These are phyloP conservation scores for Chlamydomonas sphaeroides DNA, from an alignment of 139 green algal genomes.

Conservation along the genomic window DNA sequence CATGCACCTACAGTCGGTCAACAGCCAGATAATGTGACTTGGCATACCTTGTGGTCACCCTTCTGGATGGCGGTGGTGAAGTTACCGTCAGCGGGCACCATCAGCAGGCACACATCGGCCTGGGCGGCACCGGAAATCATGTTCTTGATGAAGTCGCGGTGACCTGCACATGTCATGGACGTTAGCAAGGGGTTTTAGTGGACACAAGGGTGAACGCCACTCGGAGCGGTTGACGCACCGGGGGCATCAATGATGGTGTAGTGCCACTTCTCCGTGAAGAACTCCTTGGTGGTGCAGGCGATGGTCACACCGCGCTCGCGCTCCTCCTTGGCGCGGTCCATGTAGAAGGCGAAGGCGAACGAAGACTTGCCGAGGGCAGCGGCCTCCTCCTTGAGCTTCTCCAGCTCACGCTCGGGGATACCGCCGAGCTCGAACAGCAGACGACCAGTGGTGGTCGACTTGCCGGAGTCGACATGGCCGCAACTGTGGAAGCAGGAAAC, in stretches of 20 bases:
- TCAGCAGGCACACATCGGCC: slow-evolving; percentile 92
- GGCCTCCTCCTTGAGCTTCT: slow-evolving; percentile 95
- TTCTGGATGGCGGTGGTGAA: slow-evolving; percentile 98
- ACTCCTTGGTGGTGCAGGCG: slow-evolving; percentile 99
- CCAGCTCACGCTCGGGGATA: slow-evolving; percentile 98
- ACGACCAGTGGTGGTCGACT: slow-evolving; percentile 96
- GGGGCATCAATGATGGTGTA: slow-evolving; percentile 98
- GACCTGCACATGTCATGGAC: too few species aligned
- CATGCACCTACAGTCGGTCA: too few species aligned
- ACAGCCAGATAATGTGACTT: too few species aligned
- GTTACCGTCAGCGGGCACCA: slow-evolving; percentile 91
- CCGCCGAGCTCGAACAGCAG: slow-evolving; percentile 98
- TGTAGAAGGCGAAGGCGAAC: slow-evolving; percentile 94
- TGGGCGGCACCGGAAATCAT: slow-evolving; percentile 99
- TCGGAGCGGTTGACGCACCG: too few species aligned
- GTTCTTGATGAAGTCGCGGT: slow-evolving; percentile 99
- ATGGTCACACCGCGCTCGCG: slow-evolving; percentile 95
- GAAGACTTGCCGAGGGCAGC: slow-evolving; percentile 89
- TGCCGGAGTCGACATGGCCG: slow-evolving; percentile 96
- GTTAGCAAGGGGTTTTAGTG: too few species aligned
- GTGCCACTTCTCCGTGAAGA: slow-evolving; percentile 98
- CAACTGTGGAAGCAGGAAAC: too few species aligned
- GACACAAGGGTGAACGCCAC: too few species aligned
- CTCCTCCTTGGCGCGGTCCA: slow-evolving; percentile 95
- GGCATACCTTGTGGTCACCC: slow-evolving; percentile 97